phyloP scores from a whole-genome alignment of 2,329 filamentous ascomycete species.

The Fusarium sp. region DNA sequence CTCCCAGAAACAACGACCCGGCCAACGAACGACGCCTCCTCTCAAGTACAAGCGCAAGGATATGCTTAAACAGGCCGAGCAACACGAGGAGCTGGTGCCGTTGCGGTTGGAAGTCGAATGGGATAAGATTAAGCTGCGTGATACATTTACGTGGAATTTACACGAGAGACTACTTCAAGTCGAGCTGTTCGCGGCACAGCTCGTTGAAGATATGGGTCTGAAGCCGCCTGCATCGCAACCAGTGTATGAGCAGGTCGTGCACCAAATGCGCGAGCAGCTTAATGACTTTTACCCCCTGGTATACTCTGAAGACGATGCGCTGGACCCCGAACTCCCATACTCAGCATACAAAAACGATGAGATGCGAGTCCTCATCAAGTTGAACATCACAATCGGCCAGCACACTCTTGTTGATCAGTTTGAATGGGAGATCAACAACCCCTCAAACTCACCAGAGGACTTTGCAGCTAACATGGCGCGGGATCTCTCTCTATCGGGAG shows the following conservation, averaged over 20 bases:
- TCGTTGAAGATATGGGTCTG: slow-evolving; percentile 90
- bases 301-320: slow-evolving; percentile 86
- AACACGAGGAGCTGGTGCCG: slow-evolving; percentile 90
- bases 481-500: slow-evolving; percentile 90
- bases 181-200: slow-evolving; percentile 86
- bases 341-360: slow-evolving; percentile 98
- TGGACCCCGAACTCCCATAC: slow-evolving; percentile 91
- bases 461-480: slow-evolving; percentile 90
- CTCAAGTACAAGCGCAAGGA: slow-evolving; percentile 83
- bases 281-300: slow-evolving; percentile 94
- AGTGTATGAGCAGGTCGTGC: slow-evolving; percentile 68
- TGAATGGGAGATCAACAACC: slow-evolving; percentile 99
- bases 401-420: slow-evolving; percentile 97
- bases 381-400: slow-evolving; percentile 97
- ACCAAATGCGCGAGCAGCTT: slow-evolving; percentile 88
- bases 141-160: slow-evolving; percentile 98
- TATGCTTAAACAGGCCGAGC: slow-evolving; percentile 85
- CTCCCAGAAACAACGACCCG: slow-evolving; percentile 77
- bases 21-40: slow-evolving; percentile 77
- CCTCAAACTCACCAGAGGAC: slow-evolving; percentile 91
- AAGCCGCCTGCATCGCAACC: slow-evolving; percentile 76
- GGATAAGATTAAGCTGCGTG: slow-evolving; percentile 94
- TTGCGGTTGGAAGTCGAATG: slow-evolving; percentile 92
- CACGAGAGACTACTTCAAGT: slow-evolving; percentile 86
- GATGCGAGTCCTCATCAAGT: slow-evolving; percentile 94